Evolutionary conservation across 352 stramenopile genomes (phyloP).

Genomic region (Globisporangium iwayamae): DNA sequence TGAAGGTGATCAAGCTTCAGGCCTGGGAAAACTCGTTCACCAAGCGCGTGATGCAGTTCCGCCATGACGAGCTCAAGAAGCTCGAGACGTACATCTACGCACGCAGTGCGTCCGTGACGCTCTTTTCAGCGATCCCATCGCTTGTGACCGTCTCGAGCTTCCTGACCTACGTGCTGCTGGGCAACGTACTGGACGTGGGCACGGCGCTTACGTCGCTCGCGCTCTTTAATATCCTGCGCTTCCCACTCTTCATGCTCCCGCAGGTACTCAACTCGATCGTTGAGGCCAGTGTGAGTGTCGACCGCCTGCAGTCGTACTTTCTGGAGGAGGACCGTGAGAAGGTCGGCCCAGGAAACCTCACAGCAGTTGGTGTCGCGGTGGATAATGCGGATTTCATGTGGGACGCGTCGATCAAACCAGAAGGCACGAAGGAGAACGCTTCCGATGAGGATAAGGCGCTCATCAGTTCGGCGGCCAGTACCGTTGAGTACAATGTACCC

Average conservation of each 20-base stretch:
- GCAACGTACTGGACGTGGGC: constrained; percentile 53
- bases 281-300: constrained; percentile 79
- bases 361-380: constrained; percentile 37
- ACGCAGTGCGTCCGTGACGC: constrained; percentile 34
- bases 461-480: constrained; percentile 10
- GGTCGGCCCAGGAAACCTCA: constrained; percentile 70
- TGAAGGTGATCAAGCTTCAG: constrained; percentile 97
- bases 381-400: constrained; percentile 58
- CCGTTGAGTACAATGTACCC: constrained; percentile 24
- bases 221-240: constrained; percentile 90
- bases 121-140: constrained; percentile 55
- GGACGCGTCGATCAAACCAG: constrained; percentile 32
- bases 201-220: constrained; percentile 53
- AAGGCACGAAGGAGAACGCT: constrained; percentile 26
- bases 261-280: constrained; percentile 94
- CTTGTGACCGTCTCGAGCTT: constrained; percentile 51
- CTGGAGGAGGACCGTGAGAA: constrained; percentile 61
- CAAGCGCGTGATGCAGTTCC: constrained; percentile 51
- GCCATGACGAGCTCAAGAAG: constrained; percentile 75
- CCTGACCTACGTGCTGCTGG: constrained; percentile 46
- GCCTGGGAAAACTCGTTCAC: constrained; percentile 92
- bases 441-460: constrained; percentile 20
- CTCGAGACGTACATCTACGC: constrained; percentile 58
- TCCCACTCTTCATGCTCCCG: constrained; percentile 97
- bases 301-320: constrained; percentile 56